Conservation (phyloP, 176 grass and related monocot genomes). For the Lolium rigidum region DNA sequence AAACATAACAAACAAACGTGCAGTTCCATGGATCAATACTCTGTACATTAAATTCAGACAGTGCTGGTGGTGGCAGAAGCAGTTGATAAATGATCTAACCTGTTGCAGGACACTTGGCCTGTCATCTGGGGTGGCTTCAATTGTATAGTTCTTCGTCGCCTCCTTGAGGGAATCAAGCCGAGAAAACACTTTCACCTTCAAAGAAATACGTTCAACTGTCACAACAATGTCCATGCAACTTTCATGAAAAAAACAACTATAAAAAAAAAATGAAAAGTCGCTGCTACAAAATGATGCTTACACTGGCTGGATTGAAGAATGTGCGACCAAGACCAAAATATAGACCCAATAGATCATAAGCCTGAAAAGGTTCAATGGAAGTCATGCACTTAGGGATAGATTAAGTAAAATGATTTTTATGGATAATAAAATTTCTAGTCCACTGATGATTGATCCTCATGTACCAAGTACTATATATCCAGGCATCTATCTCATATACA, state of each 20-base stretch:
- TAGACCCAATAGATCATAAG: conserved; percentile 78
- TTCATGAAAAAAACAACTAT: conserved; percentile 14
- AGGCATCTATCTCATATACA: neutral
- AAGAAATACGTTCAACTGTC: conserved; percentile 15
- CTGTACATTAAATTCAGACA: neutral
- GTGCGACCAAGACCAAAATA: conserved; percentile 86
- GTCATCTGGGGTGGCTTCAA: conserved; percentile 77
- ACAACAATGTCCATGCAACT: neutral
- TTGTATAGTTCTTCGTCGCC: conserved; percentile 84
- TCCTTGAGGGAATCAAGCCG: conserved; percentile 83
- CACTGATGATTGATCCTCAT: too few relatives aligned
- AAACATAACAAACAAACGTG: conserved; percentile 50
- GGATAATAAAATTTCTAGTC: neutral
- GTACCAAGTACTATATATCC: neutral
- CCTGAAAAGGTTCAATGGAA: conserved; percentile 51
- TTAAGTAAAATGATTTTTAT: neutral
- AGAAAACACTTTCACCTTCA: conserved; percentile 78
- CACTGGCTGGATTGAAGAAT: conserved; percentile 76
- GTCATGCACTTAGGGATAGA: neutral
- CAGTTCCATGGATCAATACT: neutral
- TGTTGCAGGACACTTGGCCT: conserved; percentile 82
- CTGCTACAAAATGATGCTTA: conserved; percentile 13
- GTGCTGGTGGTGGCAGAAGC: neutral
- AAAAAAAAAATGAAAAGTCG: too few relatives aligned
- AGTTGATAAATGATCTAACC: conserved; percentile 48